Base-by-base conservation (phyloP, 257 asterid species). In the Rhazya stricta region DNA sequence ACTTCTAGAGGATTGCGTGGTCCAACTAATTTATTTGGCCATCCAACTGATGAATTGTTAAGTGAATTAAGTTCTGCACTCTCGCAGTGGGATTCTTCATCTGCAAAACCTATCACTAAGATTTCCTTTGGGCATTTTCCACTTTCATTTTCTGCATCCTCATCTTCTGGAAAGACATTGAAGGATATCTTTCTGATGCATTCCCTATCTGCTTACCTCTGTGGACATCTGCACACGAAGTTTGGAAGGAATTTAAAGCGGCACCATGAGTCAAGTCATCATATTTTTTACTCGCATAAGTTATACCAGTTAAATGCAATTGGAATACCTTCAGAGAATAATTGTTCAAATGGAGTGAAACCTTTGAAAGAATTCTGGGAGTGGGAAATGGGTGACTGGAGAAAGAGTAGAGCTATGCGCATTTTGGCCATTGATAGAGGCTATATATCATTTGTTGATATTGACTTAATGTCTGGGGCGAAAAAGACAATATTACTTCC, bases 361-460 rank as follows among this genome's bases (percentile, higher is more conserved):
- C 61, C 78, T 67, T 41, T 34, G 57, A 74, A 85, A 45, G 96
- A 82, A 27, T 95, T 95, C 86, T 95, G 99, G 99, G 99, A 95
- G 80, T 88, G 84, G 90, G 96, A 95, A 85, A 89, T 92, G 96
- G 97, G 98, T 43, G 99, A 95, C 76, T 95, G 98, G 99, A 88
- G 94, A 69, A 83, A 80, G 81, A 88, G 84, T 81, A 77, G 97
- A 86, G 82, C 88, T 37, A 91, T 95, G 97, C 96, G 97, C 19
- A 79, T 95, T 82, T 85, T 92, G 82, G 96, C 97, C 61, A 75
- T 95, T 56, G 99, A 95, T 81, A 78, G 85, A 71, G 98, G 97
- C 37, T 88, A 65, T 60, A 85, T 87, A 39, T 95, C 99, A 65
- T 95, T 92, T 73, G 80, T 83, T 43, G 99, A 92, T 79, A 27